Evolutionary conservation across 495 filamentous ascomycete species (phyloP), one percentile per base, ranked within the genome.

Genomic region (Elaphomyces granulatus): DNA sequence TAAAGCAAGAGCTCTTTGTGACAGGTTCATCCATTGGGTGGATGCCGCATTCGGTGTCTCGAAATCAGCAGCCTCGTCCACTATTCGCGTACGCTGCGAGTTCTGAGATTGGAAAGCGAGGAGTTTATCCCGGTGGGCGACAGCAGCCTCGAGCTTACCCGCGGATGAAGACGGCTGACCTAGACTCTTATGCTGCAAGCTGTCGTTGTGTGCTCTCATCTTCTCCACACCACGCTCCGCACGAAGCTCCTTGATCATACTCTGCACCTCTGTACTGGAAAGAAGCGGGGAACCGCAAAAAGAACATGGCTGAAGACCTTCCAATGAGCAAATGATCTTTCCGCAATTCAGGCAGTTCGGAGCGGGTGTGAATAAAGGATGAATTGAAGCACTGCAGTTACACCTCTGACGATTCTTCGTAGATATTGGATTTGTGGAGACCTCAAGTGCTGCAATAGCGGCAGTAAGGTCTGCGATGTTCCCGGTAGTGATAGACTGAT

Each of bases 311-410:
- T 88, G 90, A 2, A 94, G 68, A 1, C 90, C 90, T 52, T 98
- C 86, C 48, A 92, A 83, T 9, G 93, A 75, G 57, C 90, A 98
- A 38, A 96, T 79, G n/a, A 98, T 85, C 58, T 96, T 94, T 38
- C 90, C 90, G 54, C 90, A 98, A 46, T 72, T 77, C 15, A 90
- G 64, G 46, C 90, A 98, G 54, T 96, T 98, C 2, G 92, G 90
- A 0, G 87, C 83, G 0, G 87, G 83, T 8, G 70, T 71, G 8
- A 94, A 77, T 8, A 94, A 66, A 3, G 92, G 82, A 49, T 98
- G 90, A 1, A 83, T 71, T 2, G 80, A 68, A 0, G 81, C 90
- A 44, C 85, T 81, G 62, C 90, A 98, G 49, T 75, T 78, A 55
- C 90, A 98, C 43, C 71, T 71, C 28, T 79, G 72, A 9, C 70